Evolutionary conservation across 2,329 filamentous ascomycete genomes (phyloP).

Genomic region (Trichoderma sp.): DNA sequence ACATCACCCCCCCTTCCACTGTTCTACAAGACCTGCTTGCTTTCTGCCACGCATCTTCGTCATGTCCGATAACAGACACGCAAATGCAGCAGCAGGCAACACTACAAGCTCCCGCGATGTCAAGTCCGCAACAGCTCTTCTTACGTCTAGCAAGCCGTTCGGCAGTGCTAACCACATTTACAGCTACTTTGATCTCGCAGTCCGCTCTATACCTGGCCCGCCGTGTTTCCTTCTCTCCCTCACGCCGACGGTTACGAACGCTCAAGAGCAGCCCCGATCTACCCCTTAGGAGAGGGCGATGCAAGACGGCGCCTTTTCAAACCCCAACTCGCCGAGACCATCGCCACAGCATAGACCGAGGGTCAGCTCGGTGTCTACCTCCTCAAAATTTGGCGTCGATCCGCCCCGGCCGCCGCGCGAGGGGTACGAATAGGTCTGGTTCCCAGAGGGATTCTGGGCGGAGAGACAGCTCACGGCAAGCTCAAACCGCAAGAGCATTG

Average conservation of each 20-base stretch:
- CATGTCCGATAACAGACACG: conserved; percentile 32
- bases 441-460: conserved; percentile 64
- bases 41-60: neutral
- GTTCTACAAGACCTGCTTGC: neutral
- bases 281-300: conserved; percentile 23
- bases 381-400: conserved; percentile 45
- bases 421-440: conserved; percentile 65
- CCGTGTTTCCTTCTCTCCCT: conserved; percentile 32
- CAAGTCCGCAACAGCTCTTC: conserved; percentile 32
- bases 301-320: conserved; percentile 28
- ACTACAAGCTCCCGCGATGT: conserved; percentile 29
- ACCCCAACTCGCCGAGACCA: conserved; percentile 6
- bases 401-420: conserved; percentile 58
- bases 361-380: neutral
- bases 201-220: conserved; percentile 29
- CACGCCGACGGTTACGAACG: conserved; percentile 20
- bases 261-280: conserved; percentile 3
- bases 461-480: conserved; percentile 48
- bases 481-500: conserved; percentile 39
- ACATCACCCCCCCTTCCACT: neutral
- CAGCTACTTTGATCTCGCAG: conserved; percentile 42
- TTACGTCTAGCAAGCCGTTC: neutral
- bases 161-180: conserved; percentile 4
- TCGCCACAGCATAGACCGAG: conserved; percentile 12
- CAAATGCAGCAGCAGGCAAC: conserved; percentile 8